These are phyloP conservation scores for Punica granatum DNA, from an alignment of 345 rosid genomes.

Conservation along the genomic window DNA sequence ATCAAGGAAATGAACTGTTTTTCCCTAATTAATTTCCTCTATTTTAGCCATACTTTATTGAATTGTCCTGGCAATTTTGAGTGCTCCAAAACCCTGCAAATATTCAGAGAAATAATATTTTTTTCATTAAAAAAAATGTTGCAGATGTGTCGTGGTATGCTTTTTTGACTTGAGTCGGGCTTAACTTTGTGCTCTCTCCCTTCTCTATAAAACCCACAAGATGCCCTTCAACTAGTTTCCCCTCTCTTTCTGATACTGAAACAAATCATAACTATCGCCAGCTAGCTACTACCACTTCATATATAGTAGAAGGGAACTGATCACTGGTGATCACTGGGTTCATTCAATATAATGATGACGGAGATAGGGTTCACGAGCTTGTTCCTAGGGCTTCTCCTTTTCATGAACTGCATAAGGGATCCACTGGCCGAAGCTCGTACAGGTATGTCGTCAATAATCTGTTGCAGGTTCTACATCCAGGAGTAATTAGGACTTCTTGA, in stretches of 20 bases:
- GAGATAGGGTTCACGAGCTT: conserved; percentile 20
- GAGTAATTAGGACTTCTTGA: no score
- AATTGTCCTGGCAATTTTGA: conserved; percentile 5
- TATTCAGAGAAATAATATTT: conserved; percentile 20
- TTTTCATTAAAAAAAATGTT: not conserved
- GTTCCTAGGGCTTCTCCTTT: conserved; percentile 26
- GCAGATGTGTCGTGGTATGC: conserved; percentile 24
- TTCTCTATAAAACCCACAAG: conserved; percentile 29
- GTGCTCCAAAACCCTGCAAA: conserved; percentile 12
- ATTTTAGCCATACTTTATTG: not conserved
- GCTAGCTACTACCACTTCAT: no score
- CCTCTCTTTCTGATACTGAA: conserved; percentile 19
- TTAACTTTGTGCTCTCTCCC: conserved; percentile 8
- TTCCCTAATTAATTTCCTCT: not conserved
- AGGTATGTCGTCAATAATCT: no score
- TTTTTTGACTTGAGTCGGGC: conserved; percentile 18
- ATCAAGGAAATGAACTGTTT: not conserved
- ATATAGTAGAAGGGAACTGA: not conserved
- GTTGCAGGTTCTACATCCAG: no score
- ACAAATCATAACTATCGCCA: not conserved
- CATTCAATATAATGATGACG: conserved; percentile 12
- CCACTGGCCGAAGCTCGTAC: conserved; percentile 17
- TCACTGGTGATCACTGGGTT: not conserved
- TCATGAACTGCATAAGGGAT: conserved; percentile 12
- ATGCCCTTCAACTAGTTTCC: conserved; percentile 18